Conservation (phyloP, 345 rosid genomes). For the Eutrema heterophyllum region DNA sequence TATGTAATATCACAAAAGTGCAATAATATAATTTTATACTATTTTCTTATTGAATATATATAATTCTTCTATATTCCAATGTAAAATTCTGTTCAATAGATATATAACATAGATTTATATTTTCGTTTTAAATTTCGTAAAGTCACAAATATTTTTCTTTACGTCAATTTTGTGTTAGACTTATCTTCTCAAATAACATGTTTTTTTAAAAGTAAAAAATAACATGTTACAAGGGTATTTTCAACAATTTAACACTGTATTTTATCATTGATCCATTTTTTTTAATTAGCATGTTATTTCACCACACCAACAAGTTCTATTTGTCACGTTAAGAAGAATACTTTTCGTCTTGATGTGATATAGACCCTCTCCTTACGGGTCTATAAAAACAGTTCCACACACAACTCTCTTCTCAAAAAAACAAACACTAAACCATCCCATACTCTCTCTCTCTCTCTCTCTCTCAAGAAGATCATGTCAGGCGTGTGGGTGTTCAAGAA, state of each 20-base stretch:
- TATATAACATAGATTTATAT: too few species aligned
- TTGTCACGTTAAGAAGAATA: background rate
- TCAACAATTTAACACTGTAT: background rate
- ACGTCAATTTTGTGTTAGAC: too few species aligned
- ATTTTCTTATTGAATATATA: too few species aligned
- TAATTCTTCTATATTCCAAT: too few species aligned
- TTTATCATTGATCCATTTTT: too few species aligned
- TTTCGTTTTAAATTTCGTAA: too few species aligned
- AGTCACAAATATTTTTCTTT: too few species aligned
- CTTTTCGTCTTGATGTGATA: conserved; percentile 5
- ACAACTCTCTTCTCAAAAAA: background rate
- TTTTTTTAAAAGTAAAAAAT: too few species aligned
- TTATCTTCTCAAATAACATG: too few species aligned
- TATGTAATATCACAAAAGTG: too few species aligned
- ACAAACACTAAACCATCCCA: background rate
- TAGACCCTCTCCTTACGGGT: background rate
- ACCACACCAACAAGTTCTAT: background rate
- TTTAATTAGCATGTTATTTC: background rate
- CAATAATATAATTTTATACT: too few species aligned
- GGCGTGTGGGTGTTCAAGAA: conserved; percentile 66
- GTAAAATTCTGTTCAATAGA: too few species aligned
- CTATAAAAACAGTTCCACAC: conserved; percentile 16
- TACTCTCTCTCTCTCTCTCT: background rate
- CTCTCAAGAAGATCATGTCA: conserved; percentile 40
- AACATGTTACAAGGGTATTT: background rate